Percentiles rank a stretch among this genome's conserved stretches.
Evolutionary conservation across 2,329 filamentous ascomycete genomes (phyloP).

Genomic region (Cordyceps fumosorosea): DNA sequence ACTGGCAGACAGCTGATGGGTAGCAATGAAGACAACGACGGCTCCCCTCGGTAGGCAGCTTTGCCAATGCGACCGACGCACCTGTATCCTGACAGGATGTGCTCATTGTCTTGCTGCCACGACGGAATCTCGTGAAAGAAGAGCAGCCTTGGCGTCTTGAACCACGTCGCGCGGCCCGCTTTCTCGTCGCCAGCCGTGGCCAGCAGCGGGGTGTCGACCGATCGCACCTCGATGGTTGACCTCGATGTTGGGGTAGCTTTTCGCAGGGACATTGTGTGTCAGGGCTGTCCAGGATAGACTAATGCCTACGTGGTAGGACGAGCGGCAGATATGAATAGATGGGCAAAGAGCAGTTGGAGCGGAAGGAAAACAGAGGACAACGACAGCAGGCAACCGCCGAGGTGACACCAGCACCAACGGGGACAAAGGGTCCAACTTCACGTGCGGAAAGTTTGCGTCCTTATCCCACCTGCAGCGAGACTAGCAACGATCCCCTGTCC

Average conservation of each 20-base stretch:
- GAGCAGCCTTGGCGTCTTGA: conserved; percentile 7
- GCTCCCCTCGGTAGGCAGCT: not conserved
- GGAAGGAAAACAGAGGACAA: not conserved
- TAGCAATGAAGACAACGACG: not conserved
- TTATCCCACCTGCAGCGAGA: too few species aligned
- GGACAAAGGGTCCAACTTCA: too few species aligned
- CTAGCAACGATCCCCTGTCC: too few species aligned
- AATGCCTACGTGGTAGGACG: not conserved
- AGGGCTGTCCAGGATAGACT: not conserved
- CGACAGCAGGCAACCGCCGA: not conserved
- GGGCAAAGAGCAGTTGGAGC: not conserved
- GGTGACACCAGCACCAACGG: not conserved
- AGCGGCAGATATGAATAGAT: not conserved
- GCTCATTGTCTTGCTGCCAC: conserved; percentile 12
- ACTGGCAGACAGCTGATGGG: not conserved
- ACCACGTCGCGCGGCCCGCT: not conserved
- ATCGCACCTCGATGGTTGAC: not conserved
- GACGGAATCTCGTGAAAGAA: conserved; percentile 8
- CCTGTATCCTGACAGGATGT: conserved; percentile 12
- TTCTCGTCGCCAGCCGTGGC: not conserved
- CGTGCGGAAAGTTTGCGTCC: too few species aligned
- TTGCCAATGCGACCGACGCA: not conserved
- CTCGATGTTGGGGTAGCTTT: not conserved
- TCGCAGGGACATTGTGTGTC: not conserved
- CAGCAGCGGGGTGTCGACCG: not conserved